Percentiles rank a stretch among this genome's conserved stretches.
Conservation (phyloP, 257 asterid species). For the Plantago ovata region DNA sequence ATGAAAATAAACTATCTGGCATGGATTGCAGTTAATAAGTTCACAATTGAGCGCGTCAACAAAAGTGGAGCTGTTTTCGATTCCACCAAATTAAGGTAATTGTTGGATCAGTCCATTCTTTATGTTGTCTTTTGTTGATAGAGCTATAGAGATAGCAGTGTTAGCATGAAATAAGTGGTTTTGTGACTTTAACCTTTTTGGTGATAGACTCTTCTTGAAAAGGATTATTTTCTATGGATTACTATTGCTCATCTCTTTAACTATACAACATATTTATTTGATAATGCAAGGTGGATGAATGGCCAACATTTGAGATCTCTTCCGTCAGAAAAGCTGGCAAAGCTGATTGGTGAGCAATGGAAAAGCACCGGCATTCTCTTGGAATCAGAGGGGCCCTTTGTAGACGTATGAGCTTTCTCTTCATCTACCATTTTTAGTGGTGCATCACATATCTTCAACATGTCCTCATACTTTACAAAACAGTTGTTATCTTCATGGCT, state of each 20-base stretch:
- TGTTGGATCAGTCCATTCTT: slow-evolving; percentile 5
- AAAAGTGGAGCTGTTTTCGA: slow-evolving; percentile 93
- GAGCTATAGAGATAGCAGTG: background rate
- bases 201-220: slow-evolving; percentile 20
- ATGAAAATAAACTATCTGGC: slow-evolving; percentile 19
- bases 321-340: slow-evolving; percentile 48
- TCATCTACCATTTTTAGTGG: too few species aligned
- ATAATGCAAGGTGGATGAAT: slow-evolving; percentile 85
- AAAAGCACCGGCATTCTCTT: slow-evolving; percentile 51
- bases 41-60: slow-evolving; percentile 90
- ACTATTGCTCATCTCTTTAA: slow-evolving; percentile 11
- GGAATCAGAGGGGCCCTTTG: slow-evolving; percentile 64
- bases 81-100: slow-evolving; percentile 78
- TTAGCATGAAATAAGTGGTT: background rate
- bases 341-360: slow-evolving; percentile 77
- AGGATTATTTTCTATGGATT: too few species aligned
- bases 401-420: slow-evolving; percentile 48
- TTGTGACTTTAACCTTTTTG: slow-evolving; percentile 5
- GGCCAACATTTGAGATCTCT: slow-evolving; percentile 89
- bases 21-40: slow-evolving; percentile 61
- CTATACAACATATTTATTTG: slow-evolving; percentile 15
- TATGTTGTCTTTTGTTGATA: slow-evolving; percentile 1
- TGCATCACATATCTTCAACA: too few species aligned
- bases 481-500: background rate
- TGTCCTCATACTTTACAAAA: too few species aligned